phyloP scores from a whole-genome alignment of 495 filamentous ascomycete species.

The Pyrenopolyporus hunteri region DNA sequence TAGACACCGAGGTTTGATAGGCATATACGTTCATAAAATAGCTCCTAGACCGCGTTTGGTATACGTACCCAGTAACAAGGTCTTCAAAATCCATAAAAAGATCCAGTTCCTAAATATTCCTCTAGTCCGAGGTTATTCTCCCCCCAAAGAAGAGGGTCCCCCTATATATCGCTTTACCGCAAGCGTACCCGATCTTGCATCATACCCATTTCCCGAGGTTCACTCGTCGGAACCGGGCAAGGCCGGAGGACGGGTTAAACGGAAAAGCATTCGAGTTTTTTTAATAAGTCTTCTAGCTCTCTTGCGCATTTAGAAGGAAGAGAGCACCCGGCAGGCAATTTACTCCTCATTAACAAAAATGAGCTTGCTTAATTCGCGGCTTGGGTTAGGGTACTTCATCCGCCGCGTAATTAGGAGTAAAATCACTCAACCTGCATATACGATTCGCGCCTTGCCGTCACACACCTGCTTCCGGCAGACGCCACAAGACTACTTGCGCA shows the following conservation, averaged over 20 bases:
- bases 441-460: conserved; percentile 1
- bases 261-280: not conserved
- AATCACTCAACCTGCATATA: conserved; percentile 27
- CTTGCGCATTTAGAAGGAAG: not conserved
- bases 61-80: too few relatives aligned
- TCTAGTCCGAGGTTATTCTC: conserved; percentile 34
- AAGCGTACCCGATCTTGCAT: conserved; percentile 6
- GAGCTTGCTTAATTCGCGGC: too few relatives aligned
- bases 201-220: conserved; percentile 32
- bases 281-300: conserved; percentile 7
- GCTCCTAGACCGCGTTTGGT: not conserved
- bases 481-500: conserved; percentile 2
- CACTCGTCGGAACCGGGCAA: conserved; percentile 28
- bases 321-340: conserved; percentile 1
- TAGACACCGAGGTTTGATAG: not conserved
- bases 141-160: conserved; percentile 11
- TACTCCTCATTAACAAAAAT: conserved; percentile 4
- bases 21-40: not conserved
- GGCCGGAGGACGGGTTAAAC: conserved; percentile 35
- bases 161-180: conserved; percentile 10
- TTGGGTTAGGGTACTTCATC: too few relatives aligned
- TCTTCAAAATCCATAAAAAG: too few relatives aligned
- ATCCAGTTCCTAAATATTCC: not conserved
- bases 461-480: not conserved
- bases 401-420: too few relatives aligned